Evolutionary conservation across 495 filamentous ascomycete genomes (phyloP).

Genomic region (Podospora fimiseda): DNA sequence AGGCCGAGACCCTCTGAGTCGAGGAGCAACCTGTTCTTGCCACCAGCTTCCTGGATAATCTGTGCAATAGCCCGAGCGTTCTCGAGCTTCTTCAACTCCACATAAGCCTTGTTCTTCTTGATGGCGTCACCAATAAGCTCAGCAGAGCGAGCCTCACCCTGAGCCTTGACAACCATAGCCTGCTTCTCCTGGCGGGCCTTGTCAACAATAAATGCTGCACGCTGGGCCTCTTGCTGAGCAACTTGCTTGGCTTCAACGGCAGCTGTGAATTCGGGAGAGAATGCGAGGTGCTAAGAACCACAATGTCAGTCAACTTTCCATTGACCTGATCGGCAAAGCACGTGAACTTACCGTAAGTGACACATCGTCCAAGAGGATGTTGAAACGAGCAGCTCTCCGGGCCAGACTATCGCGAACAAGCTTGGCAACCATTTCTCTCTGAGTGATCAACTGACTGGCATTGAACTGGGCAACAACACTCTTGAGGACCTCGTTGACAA

Average conservation of each 20-base stretch:
- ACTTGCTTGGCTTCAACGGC: constrained; percentile 99
- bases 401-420: constrained; percentile 91
- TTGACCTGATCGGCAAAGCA: not conserved
- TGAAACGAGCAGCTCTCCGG: constrained; percentile 86
- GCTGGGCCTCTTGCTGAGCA: constrained; percentile 95
- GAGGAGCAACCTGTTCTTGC: constrained; percentile 89
- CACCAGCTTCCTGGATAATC: constrained; percentile 75
- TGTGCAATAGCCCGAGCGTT: constrained; percentile 82
- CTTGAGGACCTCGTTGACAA: constrained; percentile 98
- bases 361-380: constrained; percentile 95
- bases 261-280: constrained; percentile 98
- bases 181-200: constrained; percentile 99
- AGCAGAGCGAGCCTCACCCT: constrained; percentile 97
- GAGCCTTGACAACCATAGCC: constrained; percentile 94
- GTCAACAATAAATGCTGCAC: constrained; percentile 95
- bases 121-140: constrained; percentile 98
- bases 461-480: constrained; percentile 99
- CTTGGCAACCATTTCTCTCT: constrained; percentile 90
- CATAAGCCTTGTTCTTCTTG: constrained; percentile 96
- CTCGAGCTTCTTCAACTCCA: constrained; percentile 95
- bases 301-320: constrained; percentile 13
- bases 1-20: constrained; percentile 84
- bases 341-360: constrained; percentile 73
- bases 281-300: constrained; percentile 75
- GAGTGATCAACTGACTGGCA: constrained; percentile 94